phyloP scores from a whole-genome alignment of 352 stramenopile species.

The Pilasporangium apinafurcum region DNA sequence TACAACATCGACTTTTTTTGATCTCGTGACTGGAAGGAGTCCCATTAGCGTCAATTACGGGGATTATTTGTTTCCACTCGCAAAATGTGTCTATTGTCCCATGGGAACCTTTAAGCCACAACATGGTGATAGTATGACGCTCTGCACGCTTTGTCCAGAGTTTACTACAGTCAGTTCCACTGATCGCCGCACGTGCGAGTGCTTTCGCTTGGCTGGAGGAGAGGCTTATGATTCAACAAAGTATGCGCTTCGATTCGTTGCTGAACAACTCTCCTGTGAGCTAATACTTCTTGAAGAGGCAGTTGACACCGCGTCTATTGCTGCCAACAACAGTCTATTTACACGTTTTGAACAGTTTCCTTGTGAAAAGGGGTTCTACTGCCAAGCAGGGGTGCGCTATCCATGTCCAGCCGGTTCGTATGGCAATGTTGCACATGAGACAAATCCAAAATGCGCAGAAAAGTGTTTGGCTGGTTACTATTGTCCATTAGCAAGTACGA shows the following conservation, averaged over 20 bases:
- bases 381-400: conserved; percentile 28
- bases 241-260: conserved; percentile 33
- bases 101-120: conserved; percentile 62
- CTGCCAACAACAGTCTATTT: conserved; percentile 21
- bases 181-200: conserved; percentile 53
- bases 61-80: conserved; percentile 44
- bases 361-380: conserved; percentile 68
- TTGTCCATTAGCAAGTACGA: conserved; percentile 52
- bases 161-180: conserved; percentile 28
- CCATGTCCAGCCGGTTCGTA: conserved; percentile 53
- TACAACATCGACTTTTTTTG: conserved; percentile 21
- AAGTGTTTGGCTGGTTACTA: conserved; percentile 46
- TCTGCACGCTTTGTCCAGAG: conserved; percentile 45
- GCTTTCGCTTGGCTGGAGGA: conserved; percentile 52
- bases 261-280: conserved; percentile 11
- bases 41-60: conserved; percentile 54
- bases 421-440: conserved; percentile 23
- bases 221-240: conserved; percentile 16
- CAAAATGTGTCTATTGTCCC: conserved; percentile 52
- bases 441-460: conserved; percentile 23
- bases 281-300: too few relatives aligned
- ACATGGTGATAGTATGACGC: conserved; percentile 28
- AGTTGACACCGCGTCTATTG: conserved; percentile 14
- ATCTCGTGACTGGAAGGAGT: conserved; percentile 33
- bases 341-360: conserved; percentile 34